Conservation (phyloP, 495 filamentous ascomycete genomes). For the Pyronema domesticum region DNA sequence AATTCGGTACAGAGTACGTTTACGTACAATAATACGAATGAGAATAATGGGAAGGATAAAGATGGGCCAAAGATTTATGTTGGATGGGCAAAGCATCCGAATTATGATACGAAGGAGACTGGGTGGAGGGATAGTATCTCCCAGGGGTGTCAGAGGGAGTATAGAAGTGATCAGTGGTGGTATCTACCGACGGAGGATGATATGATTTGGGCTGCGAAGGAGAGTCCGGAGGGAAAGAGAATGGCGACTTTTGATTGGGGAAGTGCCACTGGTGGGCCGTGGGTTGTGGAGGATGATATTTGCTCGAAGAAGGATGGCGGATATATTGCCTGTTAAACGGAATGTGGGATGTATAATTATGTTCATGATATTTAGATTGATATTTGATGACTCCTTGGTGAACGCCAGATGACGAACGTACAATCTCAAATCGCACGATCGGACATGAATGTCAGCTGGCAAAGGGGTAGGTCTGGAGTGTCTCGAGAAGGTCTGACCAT, state of each 20-base stretch:
- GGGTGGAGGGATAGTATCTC: slow-evolving; percentile 12
- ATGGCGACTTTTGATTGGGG: slow-evolving; percentile 16
- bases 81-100: slow-evolving; percentile 22
- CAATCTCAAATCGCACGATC: too few species aligned
- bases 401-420: too few species aligned
- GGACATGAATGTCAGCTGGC: too few species aligned
- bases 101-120: slow-evolving; percentile 17
- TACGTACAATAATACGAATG: slow-evolving; percentile 8
- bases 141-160: slow-evolving; percentile 18
- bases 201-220: slow-evolving; percentile 8
- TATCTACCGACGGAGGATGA: slow-evolving; percentile 10
- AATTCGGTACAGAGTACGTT: slow-evolving; percentile 10
- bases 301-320: slow-evolving; percentile 14
- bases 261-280: slow-evolving; percentile 11
- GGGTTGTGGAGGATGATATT: slow-evolving; percentile 10
- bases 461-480: too few species aligned
- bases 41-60: slow-evolving; percentile 11
- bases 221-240: slow-evolving; percentile 1
- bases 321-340: slow-evolving; percentile 8
- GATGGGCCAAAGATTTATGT: slow-evolving; percentile 21
- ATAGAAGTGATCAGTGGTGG: slow-evolving; percentile 9
- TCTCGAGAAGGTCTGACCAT: too few species aligned
- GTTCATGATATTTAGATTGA: too few species aligned
- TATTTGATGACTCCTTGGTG: too few species aligned
- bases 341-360: not conserved